Evolutionary conservation across 2,329 filamentous ascomycete genomes (phyloP), one percentile per base, ranked within the genome.

Genomic region (Aspergillus sp.): DNA sequence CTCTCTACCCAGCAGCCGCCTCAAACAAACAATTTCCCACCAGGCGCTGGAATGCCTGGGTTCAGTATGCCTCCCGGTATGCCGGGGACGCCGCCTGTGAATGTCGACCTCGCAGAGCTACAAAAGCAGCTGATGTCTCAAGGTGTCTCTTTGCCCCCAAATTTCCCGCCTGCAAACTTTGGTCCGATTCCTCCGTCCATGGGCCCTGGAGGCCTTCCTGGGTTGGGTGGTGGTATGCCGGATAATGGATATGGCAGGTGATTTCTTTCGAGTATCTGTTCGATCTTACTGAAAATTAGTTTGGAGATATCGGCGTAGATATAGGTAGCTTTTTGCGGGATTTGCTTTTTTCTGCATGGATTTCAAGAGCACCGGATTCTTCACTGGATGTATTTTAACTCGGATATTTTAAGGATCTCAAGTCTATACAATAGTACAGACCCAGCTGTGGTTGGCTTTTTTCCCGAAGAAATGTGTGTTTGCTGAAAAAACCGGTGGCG

Each of bases 181-280:
- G 75, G 78, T 20, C 72, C 75, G 18, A 75, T 59, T 65, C 67
- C 59, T 70, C 75, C 62, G 24, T 56, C 55, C 12, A 52, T 62
- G 36, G 58, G 68, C n/a, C 62, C 67, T 42, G 73, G 67, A 11
- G 71, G 71, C 16, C 59, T 73, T 49, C 73, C 73, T 49, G 69
- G 72, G 45, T 67, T 76, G 59, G 76, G 73, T 12, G 72, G 68
- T 22, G 74, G 69, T 36, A 72, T 64, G 54, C 66, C 77, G 5
- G 78, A 74, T 22, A 73, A 73, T 50, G 73, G 69, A 24, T 73
- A 70, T 61, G 57, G 66, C 62, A 52, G 68, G 63, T 64, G 57
- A 69, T 91, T 49, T 18, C 42, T 52, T 12, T 90, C 24, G 50
- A 4, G 26, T 9, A 77, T 96, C 26, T 47, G 29, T 58, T 42